Percentiles rank a stretch among this genome's conserved stretches.
Conservation (phyloP, 2,329 filamentous ascomycete genomes). For the Penicillium expansum region DNA sequence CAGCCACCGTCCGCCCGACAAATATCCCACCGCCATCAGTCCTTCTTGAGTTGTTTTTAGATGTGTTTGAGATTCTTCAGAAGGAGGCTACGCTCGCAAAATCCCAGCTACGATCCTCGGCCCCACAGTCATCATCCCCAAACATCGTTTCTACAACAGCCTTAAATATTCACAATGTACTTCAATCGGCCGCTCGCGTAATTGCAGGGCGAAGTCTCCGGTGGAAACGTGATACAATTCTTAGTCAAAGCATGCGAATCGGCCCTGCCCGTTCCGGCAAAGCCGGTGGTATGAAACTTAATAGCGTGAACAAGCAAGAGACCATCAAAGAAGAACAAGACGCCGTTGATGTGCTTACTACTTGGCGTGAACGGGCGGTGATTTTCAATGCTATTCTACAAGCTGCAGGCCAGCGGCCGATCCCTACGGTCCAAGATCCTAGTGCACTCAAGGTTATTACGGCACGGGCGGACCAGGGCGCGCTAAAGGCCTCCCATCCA, state of each 20-base stretch:
- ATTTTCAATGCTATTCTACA: constrained; percentile 63
- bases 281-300: constrained; percentile 82
- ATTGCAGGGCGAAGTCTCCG: constrained; percentile 80
- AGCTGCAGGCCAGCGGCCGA: constrained; percentile 38
- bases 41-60: constrained; percentile 72
- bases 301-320: constrained; percentile 79
- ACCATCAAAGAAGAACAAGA: constrained; percentile 80
- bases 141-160: constrained; percentile 20
- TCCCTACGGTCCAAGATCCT: constrained; percentile 67
- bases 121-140: background rate
- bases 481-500: constrained; percentile 67
- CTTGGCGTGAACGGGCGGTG: constrained; percentile 74
- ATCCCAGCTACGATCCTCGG: constrained; percentile 47
- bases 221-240: constrained; percentile 84
- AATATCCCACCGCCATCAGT: constrained; percentile 88
- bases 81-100: constrained; percentile 64
- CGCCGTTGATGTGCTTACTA: constrained; percentile 69
- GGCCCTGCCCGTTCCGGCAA: constrained; percentile 69
- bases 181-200: constrained; percentile 68
- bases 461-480: constrained; percentile 62
- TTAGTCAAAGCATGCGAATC: constrained; percentile 87
- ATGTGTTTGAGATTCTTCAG: constrained; percentile 65
- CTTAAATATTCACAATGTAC: constrained; percentile 27
- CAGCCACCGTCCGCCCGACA: constrained; percentile 59
- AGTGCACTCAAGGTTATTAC: constrained; percentile 54